Evolutionary conservation across 73 alveolate genomes (phyloP).

Genomic region (Effrenium voratum): DNA sequence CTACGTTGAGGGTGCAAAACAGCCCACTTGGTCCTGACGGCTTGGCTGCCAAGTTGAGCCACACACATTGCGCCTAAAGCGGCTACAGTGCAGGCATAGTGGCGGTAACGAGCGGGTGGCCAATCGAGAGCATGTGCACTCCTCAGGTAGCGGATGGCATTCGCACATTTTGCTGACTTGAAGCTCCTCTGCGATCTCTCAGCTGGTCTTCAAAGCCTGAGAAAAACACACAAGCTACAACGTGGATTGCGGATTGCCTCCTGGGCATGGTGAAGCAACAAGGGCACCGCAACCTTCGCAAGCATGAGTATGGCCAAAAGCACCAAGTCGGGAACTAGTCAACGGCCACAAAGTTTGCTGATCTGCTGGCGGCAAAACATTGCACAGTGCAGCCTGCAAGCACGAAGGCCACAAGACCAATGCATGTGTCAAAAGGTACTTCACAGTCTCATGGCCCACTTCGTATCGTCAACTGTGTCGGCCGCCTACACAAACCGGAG

Average conservation of each 20-base stretch:
- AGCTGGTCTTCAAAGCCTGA: no score
- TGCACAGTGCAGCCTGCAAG: neutral
- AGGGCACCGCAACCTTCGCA: no score
- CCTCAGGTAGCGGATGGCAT: neutral
- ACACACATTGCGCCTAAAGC: no score
- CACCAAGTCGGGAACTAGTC: neutral
- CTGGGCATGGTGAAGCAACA: no score
- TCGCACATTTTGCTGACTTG: no score
- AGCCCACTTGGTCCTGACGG: no score
- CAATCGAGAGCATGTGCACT: slow-evolving; percentile 83
- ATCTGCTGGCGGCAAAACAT: neutral
- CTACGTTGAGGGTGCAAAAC: no score
- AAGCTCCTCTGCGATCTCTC: no score
- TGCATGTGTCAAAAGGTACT: neutral
- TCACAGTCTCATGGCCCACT: neutral
- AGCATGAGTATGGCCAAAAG: neutral
- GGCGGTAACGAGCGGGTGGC: slow-evolving; percentile 80
- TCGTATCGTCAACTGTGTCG: neutral
- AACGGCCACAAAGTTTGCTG: neutral
- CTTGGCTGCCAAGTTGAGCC: no score
- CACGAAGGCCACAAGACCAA: neutral
- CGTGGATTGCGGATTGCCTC: no score
- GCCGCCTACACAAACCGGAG: neutral
- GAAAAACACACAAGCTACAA: no score
- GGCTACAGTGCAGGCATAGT: no score